Percentiles rank a stretch among this genome's conserved stretches.
Conservation (phyloP, 164 flowering plant genomes). For the Aristolochia fimbriata region DNA sequence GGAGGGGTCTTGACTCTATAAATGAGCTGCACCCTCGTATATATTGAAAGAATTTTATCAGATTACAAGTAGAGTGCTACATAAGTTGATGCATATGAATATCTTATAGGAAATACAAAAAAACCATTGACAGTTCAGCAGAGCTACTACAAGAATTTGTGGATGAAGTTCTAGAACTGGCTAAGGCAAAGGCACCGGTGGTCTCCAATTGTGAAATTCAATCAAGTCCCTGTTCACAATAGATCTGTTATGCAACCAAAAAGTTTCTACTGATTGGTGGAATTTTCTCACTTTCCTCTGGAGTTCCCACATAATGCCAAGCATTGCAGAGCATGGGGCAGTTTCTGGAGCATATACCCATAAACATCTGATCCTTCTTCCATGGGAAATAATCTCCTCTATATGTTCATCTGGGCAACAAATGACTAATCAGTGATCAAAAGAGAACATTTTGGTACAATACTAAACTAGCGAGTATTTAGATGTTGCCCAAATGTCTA, state of each 20-base stretch:
- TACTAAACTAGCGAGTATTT: neutral
- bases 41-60: too few relatives aligned
- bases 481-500: neutral
- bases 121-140: too few relatives aligned
- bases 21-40: too few relatives aligned
- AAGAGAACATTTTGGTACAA: neutral
- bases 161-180: neutral
- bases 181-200: slow-evolving; percentile 79
- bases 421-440: neutral
- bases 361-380: slow-evolving; percentile 67
- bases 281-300: slow-evolving; percentile 79
- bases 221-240: slow-evolving; percentile 63
- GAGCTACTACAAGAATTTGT: too few relatives aligned
- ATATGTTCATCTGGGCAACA: slow-evolving; percentile 50
- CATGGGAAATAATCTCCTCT: slow-evolving; percentile 57
- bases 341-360: slow-evolving; percentile 71
- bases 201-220: slow-evolving; percentile 56
- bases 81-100: too few relatives aligned
- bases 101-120: too few relatives aligned
- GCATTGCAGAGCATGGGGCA: slow-evolving; percentile 65
- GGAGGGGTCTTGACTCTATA: too few relatives aligned
- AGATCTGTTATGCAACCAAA: slow-evolving; percentile 87
- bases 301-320: slow-evolving; percentile 85
- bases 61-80: too few relatives aligned
- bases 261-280: slow-evolving; percentile 87